These are phyloP conservation scores for Sporisorium scitamineum DNA, from an alignment of 1,284 basidiomycete species.

Conservation along the genomic window DNA sequence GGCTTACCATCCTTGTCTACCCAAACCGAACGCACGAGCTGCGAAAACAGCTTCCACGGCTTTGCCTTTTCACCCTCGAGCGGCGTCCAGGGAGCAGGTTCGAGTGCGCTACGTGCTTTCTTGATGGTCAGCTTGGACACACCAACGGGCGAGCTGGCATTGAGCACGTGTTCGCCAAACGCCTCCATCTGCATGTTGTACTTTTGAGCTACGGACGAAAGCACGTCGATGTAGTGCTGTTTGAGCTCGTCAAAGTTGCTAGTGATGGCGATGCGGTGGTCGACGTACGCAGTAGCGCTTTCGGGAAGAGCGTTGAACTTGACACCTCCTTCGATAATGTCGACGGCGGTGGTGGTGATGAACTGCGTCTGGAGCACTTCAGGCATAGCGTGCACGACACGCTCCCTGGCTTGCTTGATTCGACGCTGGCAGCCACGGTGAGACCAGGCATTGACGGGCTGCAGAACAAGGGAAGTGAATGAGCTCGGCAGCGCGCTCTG, in stretches of 20 bases:
- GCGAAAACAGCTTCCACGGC: conserved; percentile 73
- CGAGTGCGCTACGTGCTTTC: conserved; percentile 73
- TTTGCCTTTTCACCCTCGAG: conserved; percentile 70
- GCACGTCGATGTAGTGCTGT: conserved; percentile 71
- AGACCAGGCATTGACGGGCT: conserved; percentile 34
- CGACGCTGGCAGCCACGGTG: conserved; percentile 39
- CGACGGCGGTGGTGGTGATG: conserved; percentile 79
- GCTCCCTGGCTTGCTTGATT: conserved; percentile 23
- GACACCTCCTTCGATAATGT: conserved; percentile 77
- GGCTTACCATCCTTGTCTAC: conserved; percentile 70
- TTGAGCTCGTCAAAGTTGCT: conserved; percentile 73
- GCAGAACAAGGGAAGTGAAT: conserved; percentile 24
- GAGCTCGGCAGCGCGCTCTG: conserved; percentile 32
- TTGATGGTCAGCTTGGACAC: conserved; percentile 59
- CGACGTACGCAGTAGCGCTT: conserved; percentile 73
- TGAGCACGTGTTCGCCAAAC: conserved; percentile 63
- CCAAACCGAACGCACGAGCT: conserved; percentile 72
- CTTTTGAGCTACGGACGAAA: conserved; percentile 71
- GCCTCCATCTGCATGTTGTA: conserved; percentile 71
- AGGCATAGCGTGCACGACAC: conserved; percentile 26
- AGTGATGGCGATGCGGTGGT: conserved; percentile 75
- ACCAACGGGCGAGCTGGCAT: conserved; percentile 15
- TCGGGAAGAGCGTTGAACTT: conserved; percentile 78
- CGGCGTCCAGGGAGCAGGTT: conserved; percentile 75
- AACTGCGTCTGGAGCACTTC: conserved; percentile 71